Evolutionary conservation across 352 stramenopile genomes (phyloP).

Genomic region (Pythium utonaiense): DNA sequence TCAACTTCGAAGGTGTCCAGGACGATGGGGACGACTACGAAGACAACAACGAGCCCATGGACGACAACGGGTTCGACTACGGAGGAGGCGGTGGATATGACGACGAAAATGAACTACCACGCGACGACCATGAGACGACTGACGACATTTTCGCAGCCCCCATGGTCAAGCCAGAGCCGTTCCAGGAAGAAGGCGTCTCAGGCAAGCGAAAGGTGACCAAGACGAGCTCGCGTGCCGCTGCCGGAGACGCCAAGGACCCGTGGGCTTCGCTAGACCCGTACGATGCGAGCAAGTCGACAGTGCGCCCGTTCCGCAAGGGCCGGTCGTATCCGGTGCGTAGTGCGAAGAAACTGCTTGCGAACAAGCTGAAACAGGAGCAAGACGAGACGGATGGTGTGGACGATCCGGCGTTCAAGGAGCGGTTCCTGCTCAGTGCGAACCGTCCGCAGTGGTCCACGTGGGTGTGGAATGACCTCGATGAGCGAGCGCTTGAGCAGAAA

Average conservation of each 20-base stretch:
- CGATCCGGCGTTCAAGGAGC: constrained; percentile 58
- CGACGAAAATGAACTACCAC: constrained; percentile 9
- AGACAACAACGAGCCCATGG: constrained; percentile 22
- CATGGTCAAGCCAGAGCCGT: constrained; percentile 23
- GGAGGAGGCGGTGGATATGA: constrained; percentile 30
- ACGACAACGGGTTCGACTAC: constrained; percentile 25
- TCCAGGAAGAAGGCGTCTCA: constrained; percentile 2
- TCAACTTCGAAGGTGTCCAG: constrained; percentile 29
- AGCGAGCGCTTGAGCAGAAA: constrained; percentile 49
- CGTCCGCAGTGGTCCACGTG: constrained; percentile 65
- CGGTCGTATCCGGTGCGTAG: constrained; percentile 50
- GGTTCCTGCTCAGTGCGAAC: constrained; percentile 50
- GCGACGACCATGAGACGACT: not conserved
- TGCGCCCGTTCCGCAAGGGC: constrained; percentile 72
- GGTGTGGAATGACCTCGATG: constrained; percentile 60
- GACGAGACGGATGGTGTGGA: constrained; percentile 53
- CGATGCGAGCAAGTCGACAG: constrained; percentile 59
- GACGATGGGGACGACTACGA: constrained; percentile 28
- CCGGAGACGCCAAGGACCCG: constrained; percentile 43
- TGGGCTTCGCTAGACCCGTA: constrained; percentile 76
- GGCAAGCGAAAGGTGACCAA: not conserved
- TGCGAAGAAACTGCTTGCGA: constrained; percentile 37
- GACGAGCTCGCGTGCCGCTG: not conserved
- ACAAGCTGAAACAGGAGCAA: constrained; percentile 32
- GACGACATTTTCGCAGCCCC: constrained; percentile 14